phyloP scores from a whole-genome alignment of 2,329 filamentous ascomycete genomes.

The Epichloe festucae region DNA sequence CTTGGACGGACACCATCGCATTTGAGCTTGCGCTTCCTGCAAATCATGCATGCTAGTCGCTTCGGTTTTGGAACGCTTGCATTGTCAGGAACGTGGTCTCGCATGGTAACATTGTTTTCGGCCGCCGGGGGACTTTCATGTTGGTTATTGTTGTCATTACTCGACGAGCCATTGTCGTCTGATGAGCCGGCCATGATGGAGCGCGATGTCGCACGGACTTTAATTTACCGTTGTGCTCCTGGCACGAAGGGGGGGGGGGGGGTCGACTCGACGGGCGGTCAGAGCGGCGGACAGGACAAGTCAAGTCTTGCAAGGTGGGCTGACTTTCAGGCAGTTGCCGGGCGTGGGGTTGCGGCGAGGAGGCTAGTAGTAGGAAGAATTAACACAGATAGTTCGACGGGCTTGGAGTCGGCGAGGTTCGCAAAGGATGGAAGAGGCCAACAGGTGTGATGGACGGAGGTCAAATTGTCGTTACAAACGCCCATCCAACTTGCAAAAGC shows the following conservation, averaged over 20 bases:
- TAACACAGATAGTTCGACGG: neutral
- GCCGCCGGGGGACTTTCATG: slow-evolving; percentile 20
- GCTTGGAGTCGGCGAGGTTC: neutral
- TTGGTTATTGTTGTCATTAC: slow-evolving; percentile 19
- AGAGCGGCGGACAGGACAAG: neutral
- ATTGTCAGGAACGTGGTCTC: slow-evolving; percentile 32
- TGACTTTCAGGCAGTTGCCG: neutral
- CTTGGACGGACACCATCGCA: slow-evolving; percentile 77
- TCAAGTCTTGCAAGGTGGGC: neutral
- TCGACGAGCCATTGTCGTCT: slow-evolving; percentile 22
- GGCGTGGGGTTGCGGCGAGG: slow-evolving; percentile 1
- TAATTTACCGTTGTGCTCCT: neutral
- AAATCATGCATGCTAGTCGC: slow-evolving; percentile 88
- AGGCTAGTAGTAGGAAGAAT: neutral
- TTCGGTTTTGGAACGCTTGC: slow-evolving; percentile 64
- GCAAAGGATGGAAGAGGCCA: neutral
- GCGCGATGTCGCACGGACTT: neutral
- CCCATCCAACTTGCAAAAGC: too few species aligned
- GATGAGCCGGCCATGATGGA: slow-evolving; percentile 23
- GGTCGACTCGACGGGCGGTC: too few species aligned
- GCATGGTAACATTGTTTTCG: slow-evolving; percentile 19
- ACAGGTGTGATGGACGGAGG: neutral
- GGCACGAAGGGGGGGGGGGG: neutral
- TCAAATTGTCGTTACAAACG: neutral
- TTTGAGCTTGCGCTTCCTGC: slow-evolving; percentile 79